These are phyloP conservation scores for Grosmannia serpens DNA, from an alignment of 2,329 filamentous ascomycete species.

Conservation along the genomic window DNA sequence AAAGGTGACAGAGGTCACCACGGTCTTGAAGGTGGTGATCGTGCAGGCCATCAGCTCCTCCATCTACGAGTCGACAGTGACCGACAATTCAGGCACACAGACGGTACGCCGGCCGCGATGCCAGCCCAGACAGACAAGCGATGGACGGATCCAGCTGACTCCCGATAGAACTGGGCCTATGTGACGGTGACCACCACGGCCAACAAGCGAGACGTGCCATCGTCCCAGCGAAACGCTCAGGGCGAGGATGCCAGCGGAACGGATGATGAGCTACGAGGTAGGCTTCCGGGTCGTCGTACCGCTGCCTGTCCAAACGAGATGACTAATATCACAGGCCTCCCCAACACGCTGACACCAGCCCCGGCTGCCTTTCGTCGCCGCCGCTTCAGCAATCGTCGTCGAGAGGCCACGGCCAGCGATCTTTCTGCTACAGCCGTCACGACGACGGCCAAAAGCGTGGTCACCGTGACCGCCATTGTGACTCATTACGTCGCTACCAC, in stretches of 20 bases:
- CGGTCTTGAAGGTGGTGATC: conserved; percentile 11
- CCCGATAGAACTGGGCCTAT: conserved; percentile 9
- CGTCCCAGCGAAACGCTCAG: neutral
- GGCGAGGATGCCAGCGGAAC: neutral
- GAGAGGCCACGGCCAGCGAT: conserved; percentile 4
- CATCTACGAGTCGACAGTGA: conserved; percentile 9
- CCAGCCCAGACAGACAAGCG: neutral
- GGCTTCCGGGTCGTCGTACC: neutral
- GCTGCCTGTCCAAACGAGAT: too few relatives aligned
- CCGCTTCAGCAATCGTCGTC: neutral
- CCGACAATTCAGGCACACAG: conserved; percentile 10
- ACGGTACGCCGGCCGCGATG: conserved; percentile 7
- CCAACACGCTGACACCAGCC: neutral
- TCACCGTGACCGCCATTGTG: conserved; percentile 4
- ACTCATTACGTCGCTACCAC: neutral
- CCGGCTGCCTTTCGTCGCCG: neutral
- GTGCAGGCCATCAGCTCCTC: conserved; percentile 9
- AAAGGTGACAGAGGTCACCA: conserved; percentile 2
- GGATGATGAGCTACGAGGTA: neutral
- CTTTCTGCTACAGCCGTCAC: conserved; percentile 1
- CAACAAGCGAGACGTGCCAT: neutral
- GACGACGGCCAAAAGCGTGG: conserved; percentile 5
- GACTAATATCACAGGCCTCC: neutral
- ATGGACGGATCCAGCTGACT: neutral
- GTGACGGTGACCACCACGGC: conserved; percentile 4